phyloP scores from a whole-genome alignment of 1,284 basidiomycete species.

The Sutorius eximius region DNA sequence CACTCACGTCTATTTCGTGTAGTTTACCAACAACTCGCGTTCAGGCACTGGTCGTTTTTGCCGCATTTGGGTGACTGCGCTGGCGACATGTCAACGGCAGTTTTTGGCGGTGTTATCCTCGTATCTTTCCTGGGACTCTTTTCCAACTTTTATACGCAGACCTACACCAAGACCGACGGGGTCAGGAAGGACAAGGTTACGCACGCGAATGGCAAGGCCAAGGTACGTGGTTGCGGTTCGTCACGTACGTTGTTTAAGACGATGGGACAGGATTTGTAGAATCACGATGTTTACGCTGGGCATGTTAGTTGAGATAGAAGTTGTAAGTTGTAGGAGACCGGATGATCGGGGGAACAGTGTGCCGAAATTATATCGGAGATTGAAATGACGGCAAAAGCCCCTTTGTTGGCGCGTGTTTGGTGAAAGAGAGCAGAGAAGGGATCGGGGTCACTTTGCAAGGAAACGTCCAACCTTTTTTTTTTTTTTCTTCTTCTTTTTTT shows the following conservation, averaged over 20 bases:
- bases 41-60: slow-evolving; percentile 59
- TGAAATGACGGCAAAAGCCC: slow-evolving; percentile 22
- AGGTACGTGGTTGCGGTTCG: slow-evolving; percentile 3
- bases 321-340: too few relatives aligned
- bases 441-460: slow-evolving; percentile 24
- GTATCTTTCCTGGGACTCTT: slow-evolving; percentile 88
- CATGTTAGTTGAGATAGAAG: too few relatives aligned
- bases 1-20: slow-evolving; percentile 3
- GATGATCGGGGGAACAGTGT: neutral
- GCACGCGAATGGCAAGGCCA: neutral
- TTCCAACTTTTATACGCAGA: slow-evolving; percentile 85
- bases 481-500: slow-evolving; percentile 11
- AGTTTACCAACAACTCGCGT: slow-evolving; percentile 84
- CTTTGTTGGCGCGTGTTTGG: slow-evolving; percentile 33
- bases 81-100: slow-evolving; percentile 81
- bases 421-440: slow-evolving; percentile 13
- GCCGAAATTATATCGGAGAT: slow-evolving; percentile 25
- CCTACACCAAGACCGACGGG: slow-evolving; percentile 58
- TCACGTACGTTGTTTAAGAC: neutral
- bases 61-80: slow-evolving; percentile 82
- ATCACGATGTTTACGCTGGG: too few relatives aligned
- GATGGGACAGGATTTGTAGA: too few relatives aligned
- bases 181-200: neutral
- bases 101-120: slow-evolving; percentile 84
- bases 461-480: slow-evolving; percentile 25